Evolutionary conservation across 257 asterid species (phyloP).

Genomic region (Eustoma russellianum): DNA sequence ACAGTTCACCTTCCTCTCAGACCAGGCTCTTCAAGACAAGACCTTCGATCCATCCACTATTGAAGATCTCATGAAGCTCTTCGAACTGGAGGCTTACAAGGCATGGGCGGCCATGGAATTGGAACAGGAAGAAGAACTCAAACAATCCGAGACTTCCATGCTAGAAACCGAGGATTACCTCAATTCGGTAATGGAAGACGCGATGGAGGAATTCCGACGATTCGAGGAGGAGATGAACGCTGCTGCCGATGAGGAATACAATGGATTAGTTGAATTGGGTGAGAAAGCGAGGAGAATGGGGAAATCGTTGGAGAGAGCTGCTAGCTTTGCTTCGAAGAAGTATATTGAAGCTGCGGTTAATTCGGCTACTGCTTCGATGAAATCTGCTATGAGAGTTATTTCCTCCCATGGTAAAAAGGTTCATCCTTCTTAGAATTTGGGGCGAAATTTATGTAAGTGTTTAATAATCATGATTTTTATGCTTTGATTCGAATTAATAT

Average conservation of each 20-base stretch:
- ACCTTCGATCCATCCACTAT: slow-evolving; percentile 62
- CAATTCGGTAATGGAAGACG: slow-evolving; percentile 73
- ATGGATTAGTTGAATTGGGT: slow-evolving; percentile 34
- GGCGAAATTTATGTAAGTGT: background rate
- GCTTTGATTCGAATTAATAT: background rate
- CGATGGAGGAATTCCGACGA: slow-evolving; percentile 71
- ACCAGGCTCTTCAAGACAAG: slow-evolving; percentile 55
- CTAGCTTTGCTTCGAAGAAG: slow-evolving; percentile 54
- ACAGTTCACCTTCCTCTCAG: slow-evolving; percentile 58
- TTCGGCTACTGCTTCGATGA: slow-evolving; percentile 74
- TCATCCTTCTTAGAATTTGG: slow-evolving; percentile 54
- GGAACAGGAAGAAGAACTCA: slow-evolving; percentile 30
- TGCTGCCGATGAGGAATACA: slow-evolving; percentile 32
- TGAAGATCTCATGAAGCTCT: slow-evolving; percentile 66
- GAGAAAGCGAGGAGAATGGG: slow-evolving; percentile 57
- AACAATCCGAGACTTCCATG: slow-evolving; percentile 26
- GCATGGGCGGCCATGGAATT: slow-evolving; percentile 88
- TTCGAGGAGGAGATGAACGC: slow-evolving; percentile 77
- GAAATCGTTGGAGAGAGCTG: slow-evolving; percentile 45
- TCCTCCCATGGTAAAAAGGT: slow-evolving; percentile 58
- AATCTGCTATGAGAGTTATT: slow-evolving; percentile 52
- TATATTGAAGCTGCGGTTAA: slow-evolving; percentile 72
- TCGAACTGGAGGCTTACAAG: slow-evolving; percentile 75
- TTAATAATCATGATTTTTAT: too few relatives aligned
- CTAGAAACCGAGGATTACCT: slow-evolving; percentile 49